Evolutionary conservation across 2,329 filamentous ascomycete species (phyloP).

Genomic region (Blumeria hordei): DNA sequence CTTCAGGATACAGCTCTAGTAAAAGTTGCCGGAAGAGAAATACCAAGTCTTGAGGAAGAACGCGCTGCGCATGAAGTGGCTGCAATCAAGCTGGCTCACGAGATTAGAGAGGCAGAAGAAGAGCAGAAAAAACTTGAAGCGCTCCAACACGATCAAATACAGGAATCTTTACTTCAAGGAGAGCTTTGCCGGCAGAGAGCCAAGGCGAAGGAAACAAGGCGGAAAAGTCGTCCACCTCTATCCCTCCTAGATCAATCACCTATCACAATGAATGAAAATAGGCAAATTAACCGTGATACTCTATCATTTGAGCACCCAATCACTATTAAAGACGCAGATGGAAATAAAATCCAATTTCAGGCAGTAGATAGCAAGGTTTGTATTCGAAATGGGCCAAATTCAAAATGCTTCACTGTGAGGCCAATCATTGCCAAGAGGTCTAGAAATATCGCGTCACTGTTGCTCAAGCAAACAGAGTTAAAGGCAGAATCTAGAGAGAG

Average conservation of each 20-base stretch:
- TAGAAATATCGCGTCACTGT: slow-evolving; percentile 33
- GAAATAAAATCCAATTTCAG: slow-evolving; percentile 42
- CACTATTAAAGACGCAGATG: slow-evolving; percentile 34
- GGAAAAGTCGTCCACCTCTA: slow-evolving; percentile 25
- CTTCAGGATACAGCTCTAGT: slow-evolving; percentile 69
- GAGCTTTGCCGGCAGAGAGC: slow-evolving; percentile 44
- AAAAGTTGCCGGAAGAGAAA: slow-evolving; percentile 46
- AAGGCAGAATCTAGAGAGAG: slow-evolving; percentile 32
- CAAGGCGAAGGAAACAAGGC: slow-evolving; percentile 37
- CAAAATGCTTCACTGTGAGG: slow-evolving; percentile 47
- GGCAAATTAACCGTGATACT: slow-evolving; percentile 14
- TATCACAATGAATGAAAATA: slow-evolving; percentile 11
- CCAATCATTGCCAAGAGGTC: slow-evolving; percentile 29
- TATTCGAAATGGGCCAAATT: slow-evolving; percentile 39
- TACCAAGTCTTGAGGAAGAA: slow-evolving; percentile 77
- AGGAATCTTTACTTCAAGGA: slow-evolving; percentile 47
- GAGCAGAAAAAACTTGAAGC: slow-evolving; percentile 27
- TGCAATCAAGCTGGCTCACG: slow-evolving; percentile 31
- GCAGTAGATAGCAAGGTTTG: slow-evolving; percentile 45
- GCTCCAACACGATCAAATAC: slow-evolving; percentile 43
- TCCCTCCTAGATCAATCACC: slow-evolving; percentile 8
- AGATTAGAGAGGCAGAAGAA: slow-evolving; percentile 22
- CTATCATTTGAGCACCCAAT: slow-evolving; percentile 46
- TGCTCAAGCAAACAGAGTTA: slow-evolving; percentile 47
- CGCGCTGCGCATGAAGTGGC: slow-evolving; percentile 59